Evolutionary conservation across 345 rosid genomes (phyloP), one percentile per base, ranked within the genome.

Genomic region (Odontarrhena argentea): DNA sequence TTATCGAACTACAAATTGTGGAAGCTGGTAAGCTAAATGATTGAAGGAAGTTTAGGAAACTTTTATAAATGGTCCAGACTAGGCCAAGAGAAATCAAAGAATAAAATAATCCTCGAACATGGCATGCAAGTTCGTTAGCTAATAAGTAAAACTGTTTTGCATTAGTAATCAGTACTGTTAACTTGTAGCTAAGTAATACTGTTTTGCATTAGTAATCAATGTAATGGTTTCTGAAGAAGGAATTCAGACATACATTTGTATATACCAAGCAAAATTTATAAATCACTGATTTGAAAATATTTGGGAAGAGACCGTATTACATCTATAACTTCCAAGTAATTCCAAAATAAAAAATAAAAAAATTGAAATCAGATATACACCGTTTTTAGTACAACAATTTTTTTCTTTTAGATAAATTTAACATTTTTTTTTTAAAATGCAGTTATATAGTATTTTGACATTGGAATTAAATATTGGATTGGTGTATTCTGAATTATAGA

Each of bases 11-110:
- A 6, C 37, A 35, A 6, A 44, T 44, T 8, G 36, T 55, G 14
- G 46, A 25, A 35, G 26, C 32, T 28, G 36, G 15, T 41, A 38
- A 68, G 72, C 57, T 57, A 37, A 18, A 56, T 26, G 48, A 26
- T 38, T 38, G 41, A 55, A 55, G 37, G 11, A 35, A 45, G 18
- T 44, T 12, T 25, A 41, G 6, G 42, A 41, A 38, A 13, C 13
- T n/a, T n/a, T 42, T 58, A 42, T 8, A 26, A n/a, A 42, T n/a
- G 25, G 18, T 60, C 40, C 51, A 59, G 25, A 26, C 15, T 10
- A 38, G 15, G 9, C 34, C 41, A 57, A 38, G 22, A 38, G 47
- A 57, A 11, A 38, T 11, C 45, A 24, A 34, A 24, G 2, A 12
- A 41, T 6, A 12, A 40, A 24, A 37, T 38, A 38, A 6, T 1